Evolutionary conservation across 2,329 filamentous ascomycete species (phyloP).

Genomic region (Pseudonectria buxi): DNA sequence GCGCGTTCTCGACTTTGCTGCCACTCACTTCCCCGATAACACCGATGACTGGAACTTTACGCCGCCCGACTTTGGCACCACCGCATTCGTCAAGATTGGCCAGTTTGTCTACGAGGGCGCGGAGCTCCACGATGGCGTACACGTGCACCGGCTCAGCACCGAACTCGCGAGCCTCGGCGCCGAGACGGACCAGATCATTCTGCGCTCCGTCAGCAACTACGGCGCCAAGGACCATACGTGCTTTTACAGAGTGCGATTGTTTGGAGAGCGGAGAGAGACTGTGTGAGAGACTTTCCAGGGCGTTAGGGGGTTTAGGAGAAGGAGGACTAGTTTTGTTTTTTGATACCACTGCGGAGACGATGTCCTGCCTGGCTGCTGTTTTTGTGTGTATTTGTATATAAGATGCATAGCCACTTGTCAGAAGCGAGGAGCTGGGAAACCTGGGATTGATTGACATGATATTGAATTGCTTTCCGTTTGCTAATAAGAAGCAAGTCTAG

Average conservation of each 20-base stretch:
- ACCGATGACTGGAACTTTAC: constrained; percentile 23
- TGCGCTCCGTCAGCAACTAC: constrained; percentile 53
- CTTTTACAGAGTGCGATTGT: constrained; percentile 57
- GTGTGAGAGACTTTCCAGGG: not conserved
- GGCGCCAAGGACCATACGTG: constrained; percentile 55
- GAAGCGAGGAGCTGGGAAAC: constrained; percentile 8
- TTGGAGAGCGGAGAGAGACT: constrained; percentile 28
- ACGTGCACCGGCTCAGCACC: constrained; percentile 47
- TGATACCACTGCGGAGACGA: no score
- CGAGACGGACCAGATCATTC: constrained; percentile 44
- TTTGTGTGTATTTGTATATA: no score
- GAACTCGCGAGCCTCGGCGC: constrained; percentile 42
- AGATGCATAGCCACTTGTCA: not conserved
- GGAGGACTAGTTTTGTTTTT: constrained; percentile 1
- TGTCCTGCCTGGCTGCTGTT: no score
- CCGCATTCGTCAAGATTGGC: constrained; percentile 50
- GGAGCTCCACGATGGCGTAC: constrained; percentile 36
- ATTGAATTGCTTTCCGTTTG: not conserved
- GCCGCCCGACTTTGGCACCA: constrained; percentile 19
- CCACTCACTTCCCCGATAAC: constrained; percentile 32
- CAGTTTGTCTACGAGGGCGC: constrained; percentile 47
- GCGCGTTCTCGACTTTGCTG: constrained; percentile 37
- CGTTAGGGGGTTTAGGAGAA: not conserved
- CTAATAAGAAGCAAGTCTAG: no score
- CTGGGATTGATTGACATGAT: constrained; percentile 2